A percentile compares a stretch with the other conserved stretches of the same genome.
Evolutionary conservation across 345 rosid genomes (phyloP).

Genomic region (Aquilaria yunnanensis): DNA sequence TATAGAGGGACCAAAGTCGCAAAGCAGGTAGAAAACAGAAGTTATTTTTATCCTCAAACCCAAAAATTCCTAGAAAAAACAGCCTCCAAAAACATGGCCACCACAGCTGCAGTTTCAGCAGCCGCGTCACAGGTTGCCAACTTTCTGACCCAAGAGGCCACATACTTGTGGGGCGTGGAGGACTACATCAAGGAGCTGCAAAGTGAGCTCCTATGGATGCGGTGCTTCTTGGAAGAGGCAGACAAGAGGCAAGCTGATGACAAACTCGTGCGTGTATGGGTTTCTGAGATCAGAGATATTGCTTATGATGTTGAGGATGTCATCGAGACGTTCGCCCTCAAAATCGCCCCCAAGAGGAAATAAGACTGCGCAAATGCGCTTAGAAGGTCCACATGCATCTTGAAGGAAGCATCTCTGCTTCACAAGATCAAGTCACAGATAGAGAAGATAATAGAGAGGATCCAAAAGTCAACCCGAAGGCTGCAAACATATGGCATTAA

Average conservation of each 20-base stretch:
- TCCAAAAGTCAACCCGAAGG: conserved; percentile 17
- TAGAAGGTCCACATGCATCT: background rate
- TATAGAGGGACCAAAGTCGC: too few relatives aligned
- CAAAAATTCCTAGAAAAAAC: too few relatives aligned
- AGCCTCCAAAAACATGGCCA: too few relatives aligned
- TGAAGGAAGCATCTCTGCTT: conserved; percentile 10
- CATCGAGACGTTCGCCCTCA: conserved; percentile 5
- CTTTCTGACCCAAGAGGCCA: conserved; percentile 17
- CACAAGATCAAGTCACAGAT: conserved; percentile 20
- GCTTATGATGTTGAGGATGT: conserved; percentile 11
- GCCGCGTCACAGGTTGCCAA: background rate
- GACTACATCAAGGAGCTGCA: conserved; percentile 8
- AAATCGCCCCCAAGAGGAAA: background rate
- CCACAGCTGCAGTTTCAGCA: too few relatives aligned
- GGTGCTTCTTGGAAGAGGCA: conserved; percentile 21
- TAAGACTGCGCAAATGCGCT: background rate
- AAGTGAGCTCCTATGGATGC: conserved; percentile 16
- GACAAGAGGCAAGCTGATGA: conserved; percentile 19
- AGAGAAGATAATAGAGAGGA: background rate
- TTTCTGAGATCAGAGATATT: conserved; percentile 11
- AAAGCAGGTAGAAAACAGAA: too few relatives aligned
- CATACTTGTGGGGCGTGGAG: conserved; percentile 14
- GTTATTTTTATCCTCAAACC: too few relatives aligned
- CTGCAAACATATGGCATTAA: conserved; percentile 24
- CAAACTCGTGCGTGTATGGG: conserved; percentile 13